Evolutionary conservation across 768 basidiomycete genomes (phyloP), one percentile per base, ranked within the genome.

Genomic region (Panus rudis): DNA sequence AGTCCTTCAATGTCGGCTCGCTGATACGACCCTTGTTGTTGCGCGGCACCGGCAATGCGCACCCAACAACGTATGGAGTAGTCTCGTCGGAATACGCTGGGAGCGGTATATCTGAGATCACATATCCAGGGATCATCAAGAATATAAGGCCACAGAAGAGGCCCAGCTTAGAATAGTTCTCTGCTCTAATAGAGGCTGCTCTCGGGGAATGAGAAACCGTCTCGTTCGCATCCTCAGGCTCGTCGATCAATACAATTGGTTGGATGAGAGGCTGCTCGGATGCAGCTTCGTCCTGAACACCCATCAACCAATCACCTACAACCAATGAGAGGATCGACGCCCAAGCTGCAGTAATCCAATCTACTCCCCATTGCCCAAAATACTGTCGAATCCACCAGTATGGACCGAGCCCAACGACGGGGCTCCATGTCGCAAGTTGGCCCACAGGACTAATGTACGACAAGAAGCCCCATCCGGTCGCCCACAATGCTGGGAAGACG

Each of bases 311-410:
- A 20, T 53, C 59, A 22, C 73, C 76, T 6, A 73, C 54, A 2
- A 64, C 52, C 49, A 81, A 73, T 6, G 82, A 75, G 21, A 75
- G 51, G 8, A 88, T 69, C 8, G 78, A 76, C 4, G 84, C 84
- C 81, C 83, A 91, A 6, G 76, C 79, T n/a, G 75, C 87, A 6
- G 75, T 70, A 21, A 83, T 58, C 82, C 85, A 91, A 57, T 91
- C 84, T 45, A 77, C 70, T 6, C 73, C 76, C 24, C 68, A 60
- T 24, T 79, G 69, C 4, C 89, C 88, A 19, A 75, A 48, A 33
- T 70, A 57, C 0, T 73, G 75, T 2, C 74, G 52, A n/a, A 79
- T 59, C 86, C 87, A 92, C 3, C 54, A 54, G 54, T 90, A 91
- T 0, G 72, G 62, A 6, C 70, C 69, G 25, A 70, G 57, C 4